Percentiles rank a stretch among this genome's conserved stretches.
Evolutionary conservation across 768 basidiomycete genomes (phyloP).

Genomic region (Cystobasidium onofrii): DNA sequence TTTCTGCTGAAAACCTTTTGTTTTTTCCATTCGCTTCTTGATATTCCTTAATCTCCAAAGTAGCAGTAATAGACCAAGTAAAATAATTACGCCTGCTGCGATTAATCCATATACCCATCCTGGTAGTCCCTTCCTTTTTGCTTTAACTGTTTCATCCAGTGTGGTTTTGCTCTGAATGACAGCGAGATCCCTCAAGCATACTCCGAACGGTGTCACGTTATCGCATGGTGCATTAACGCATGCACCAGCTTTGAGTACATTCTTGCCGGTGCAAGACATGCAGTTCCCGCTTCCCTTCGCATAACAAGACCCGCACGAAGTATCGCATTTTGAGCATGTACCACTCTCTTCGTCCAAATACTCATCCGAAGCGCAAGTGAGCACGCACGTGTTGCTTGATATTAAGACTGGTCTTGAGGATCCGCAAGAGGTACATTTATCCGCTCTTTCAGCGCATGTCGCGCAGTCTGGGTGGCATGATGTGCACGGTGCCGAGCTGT

Average conservation of each 20-base stretch:
- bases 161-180: background rate
- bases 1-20: slow-evolving; percentile 3
- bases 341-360: slow-evolving; percentile 33
- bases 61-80: background rate
- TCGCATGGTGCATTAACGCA: slow-evolving; percentile 31
- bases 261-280: slow-evolving; percentile 53
- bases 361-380: slow-evolving; percentile 34
- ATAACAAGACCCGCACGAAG: slow-evolving; percentile 52
- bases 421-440: slow-evolving; percentile 37
- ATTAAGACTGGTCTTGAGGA: slow-evolving; percentile 37
- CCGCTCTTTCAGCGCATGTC: slow-evolving; percentile 40
- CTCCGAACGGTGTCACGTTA: slow-evolving; percentile 32
- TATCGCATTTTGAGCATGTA: slow-evolving; percentile 31
- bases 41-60: slow-evolving; percentile 20
- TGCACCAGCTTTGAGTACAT: slow-evolving; percentile 24
- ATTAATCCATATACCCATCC: slow-evolving; percentile 11
- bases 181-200: slow-evolving; percentile 38
- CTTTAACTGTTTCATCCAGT: background rate
- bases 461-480: slow-evolving; percentile 79
- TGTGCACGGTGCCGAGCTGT: slow-evolving; percentile 53
- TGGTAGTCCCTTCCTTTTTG: slow-evolving; percentile 6
- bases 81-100: background rate
- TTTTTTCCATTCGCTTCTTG: slow-evolving; percentile 17
- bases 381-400: slow-evolving; percentile 28
- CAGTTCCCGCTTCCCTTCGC: slow-evolving; percentile 74